These are phyloP conservation scores for Meyerozyma elateridarum DNA, from an alignment of 1,139 yeast genomes.

Conservation along the genomic window DNA sequence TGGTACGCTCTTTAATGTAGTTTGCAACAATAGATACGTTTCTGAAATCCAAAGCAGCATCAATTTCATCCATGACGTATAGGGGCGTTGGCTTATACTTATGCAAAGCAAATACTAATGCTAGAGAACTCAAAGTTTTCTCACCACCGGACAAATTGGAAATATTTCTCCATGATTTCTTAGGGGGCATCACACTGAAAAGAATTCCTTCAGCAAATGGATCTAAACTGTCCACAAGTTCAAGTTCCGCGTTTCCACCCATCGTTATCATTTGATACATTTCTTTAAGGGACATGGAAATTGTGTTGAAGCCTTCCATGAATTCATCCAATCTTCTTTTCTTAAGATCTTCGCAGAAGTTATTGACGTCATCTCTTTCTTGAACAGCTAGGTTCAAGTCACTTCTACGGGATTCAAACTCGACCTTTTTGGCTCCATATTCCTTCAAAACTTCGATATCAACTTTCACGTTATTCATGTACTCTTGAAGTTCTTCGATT, in stretches of 20 bases:
- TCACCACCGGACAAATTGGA: conserved; percentile 97
- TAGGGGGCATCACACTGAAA: conserved; percentile 99
- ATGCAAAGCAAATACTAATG: conserved; percentile 93
- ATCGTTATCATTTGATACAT: conserved; percentile 98
- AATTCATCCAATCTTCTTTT: conserved; percentile 79
- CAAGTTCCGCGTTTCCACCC: conserved; percentile 99
- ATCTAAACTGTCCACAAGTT: conserved; percentile 89
- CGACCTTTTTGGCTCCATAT: conserved; percentile 63
- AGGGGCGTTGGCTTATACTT: conserved; percentile 95
- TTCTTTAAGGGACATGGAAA: conserved; percentile 85
- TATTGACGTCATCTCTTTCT: conserved; percentile 62
- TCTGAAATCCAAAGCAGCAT: conserved; percentile 96
- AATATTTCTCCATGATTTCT: conserved; percentile 94
- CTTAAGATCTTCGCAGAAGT: conserved; percentile 64
- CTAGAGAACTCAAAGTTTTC: conserved; percentile 90
- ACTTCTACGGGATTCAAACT: conserved; percentile 55
- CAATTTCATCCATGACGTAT: conserved; percentile 99
- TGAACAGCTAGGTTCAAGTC: conserved; percentile 68
- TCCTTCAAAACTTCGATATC: conserved; percentile 77
- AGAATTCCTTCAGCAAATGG: conserved; percentile 98
- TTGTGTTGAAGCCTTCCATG: conserved; percentile 85
- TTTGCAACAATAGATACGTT: conserved; percentile 97
- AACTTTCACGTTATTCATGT: conserved; percentile 54
- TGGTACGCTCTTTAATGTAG: conserved; percentile 91
- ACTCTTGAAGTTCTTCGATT: conserved; percentile 52